These are phyloP conservation scores for Penicillium sp. DNA, from an alignment of 2,329 filamentous ascomycete species.

Conservation along the genomic window DNA sequence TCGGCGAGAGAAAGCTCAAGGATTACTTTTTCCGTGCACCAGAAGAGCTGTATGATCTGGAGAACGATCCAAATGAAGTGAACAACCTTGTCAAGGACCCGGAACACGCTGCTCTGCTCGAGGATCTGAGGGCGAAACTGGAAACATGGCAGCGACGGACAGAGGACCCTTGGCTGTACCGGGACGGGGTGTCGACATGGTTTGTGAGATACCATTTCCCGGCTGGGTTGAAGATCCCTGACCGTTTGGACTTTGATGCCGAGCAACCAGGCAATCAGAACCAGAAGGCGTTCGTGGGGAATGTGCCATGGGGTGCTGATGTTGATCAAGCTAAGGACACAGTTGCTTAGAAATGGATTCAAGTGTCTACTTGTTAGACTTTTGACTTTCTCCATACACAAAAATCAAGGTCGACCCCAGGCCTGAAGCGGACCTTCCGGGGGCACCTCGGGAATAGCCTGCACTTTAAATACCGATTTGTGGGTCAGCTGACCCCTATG, in stretches of 20 bases:
- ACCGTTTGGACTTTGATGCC: conserved; percentile 23
- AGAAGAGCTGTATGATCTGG: conserved; percentile 50
- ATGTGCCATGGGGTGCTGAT: not conserved
- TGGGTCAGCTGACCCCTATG: no score
- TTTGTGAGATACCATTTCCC: conserved; percentile 14
- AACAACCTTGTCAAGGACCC: conserved; percentile 43
- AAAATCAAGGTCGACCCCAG: not conserved
- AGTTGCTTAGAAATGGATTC: not conserved
- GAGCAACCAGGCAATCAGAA: conserved; percentile 12
- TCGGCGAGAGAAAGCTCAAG: conserved; percentile 43
- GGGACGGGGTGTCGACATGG: conserved; percentile 23
- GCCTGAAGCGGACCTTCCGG: no score
- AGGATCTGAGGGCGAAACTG: conserved; percentile 32
- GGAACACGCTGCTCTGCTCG: conserved; percentile 31
- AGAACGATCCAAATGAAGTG: conserved; percentile 48
- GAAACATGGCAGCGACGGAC: conserved; percentile 38
- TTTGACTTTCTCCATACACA: not conserved
- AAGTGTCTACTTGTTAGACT: not conserved
- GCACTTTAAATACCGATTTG: no score
- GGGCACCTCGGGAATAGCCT: no score
- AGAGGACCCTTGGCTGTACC: conserved; percentile 35
- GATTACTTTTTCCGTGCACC: conserved; percentile 46
- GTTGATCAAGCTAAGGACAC: not conserved
- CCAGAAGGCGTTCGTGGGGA: not conserved
- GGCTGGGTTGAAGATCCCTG: conserved; percentile 17